These are phyloP conservation scores for Eucalyptus paniculata DNA, from an alignment of 345 rosid species.

Conservation along the genomic window DNA sequence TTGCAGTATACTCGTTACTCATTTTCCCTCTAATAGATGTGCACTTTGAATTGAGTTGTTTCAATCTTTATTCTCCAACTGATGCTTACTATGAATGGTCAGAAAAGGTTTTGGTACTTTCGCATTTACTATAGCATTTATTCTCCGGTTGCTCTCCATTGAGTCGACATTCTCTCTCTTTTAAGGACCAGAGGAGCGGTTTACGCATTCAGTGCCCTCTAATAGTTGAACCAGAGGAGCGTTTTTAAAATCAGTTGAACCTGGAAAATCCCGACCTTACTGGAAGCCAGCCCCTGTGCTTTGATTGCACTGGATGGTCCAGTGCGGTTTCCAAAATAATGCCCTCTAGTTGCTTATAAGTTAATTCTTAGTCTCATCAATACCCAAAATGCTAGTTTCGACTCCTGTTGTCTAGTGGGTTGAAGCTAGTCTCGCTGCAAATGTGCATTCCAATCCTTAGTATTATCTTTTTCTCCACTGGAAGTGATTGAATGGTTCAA, in stretches of 20 bases:
- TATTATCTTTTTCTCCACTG: neutral
- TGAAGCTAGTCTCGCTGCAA: neutral
- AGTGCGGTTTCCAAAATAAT: neutral
- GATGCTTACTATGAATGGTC: neutral
- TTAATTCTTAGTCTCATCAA: neutral
- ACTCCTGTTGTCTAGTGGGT: neutral
- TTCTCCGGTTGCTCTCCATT: neutral
- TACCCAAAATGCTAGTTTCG: neutral
- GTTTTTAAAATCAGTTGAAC: neutral
- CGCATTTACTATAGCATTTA: neutral
- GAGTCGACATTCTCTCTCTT: neutral
- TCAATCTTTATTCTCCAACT: neutral
- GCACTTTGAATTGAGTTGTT: neutral
- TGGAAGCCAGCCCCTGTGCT: neutral
- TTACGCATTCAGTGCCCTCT: neutral
- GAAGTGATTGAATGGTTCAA: neutral
- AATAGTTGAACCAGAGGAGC: neutral
- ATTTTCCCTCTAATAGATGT: neutral
- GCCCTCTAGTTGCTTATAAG: neutral
- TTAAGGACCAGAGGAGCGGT: neutral
- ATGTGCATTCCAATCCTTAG: neutral
- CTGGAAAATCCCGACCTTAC: neutral
- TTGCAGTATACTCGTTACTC: neutral
- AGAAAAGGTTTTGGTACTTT: neutral
- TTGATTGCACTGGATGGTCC: neutral